Evolutionary conservation across 192 early-diverging fungal species (phyloP), one percentile per base, ranked within the genome.

Genomic region (Coemansia sp.): DNA sequence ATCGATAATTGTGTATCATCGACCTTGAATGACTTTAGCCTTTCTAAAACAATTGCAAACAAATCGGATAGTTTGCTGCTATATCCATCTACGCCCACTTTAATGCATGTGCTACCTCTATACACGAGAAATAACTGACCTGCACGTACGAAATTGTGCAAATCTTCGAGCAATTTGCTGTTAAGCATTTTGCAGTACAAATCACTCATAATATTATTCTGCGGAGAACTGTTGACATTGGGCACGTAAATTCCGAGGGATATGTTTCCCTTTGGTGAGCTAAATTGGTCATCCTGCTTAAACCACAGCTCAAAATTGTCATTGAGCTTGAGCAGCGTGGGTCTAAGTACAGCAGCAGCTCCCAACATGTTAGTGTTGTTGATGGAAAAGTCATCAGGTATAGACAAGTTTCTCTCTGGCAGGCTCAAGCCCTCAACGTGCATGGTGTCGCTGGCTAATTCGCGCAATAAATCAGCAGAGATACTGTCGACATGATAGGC

Each of bases 261-360:
- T 14, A 66, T 73, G 81, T 13, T 75, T n/a, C 91, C 92, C 62
- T 91, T 90, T 30, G 97, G 95, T 8, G 91, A 85, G 86, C 85
- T 89, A 64, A 95, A 98, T 1, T 82, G 92, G 67, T 94, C 90
- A 73, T 96, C 95, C 66, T 91, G 90, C 74, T 95, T 96, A 69
- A 94, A 89, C 97, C 97, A 98, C 66, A 97, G 58, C 10, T 94
- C 87, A 38, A 62, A 32, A 9, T 13, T 52, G 19, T 74, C 63
- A 0, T 43, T 69, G 28, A 32, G 42, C 37, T 46, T 49, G 21
- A 79, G 47, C 19, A 74, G 60, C 33, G 53, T 52, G 9, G 69
- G 77, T 21, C 37, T 50, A 23, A 47, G 32, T 37, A 35, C 26
- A 8, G 57, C 63, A 10, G 59, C 26, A 3, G 6, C 57, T 3